Conservation (phyloP, 106 monocot genomes). For the Narthecium ossifragum region DNA sequence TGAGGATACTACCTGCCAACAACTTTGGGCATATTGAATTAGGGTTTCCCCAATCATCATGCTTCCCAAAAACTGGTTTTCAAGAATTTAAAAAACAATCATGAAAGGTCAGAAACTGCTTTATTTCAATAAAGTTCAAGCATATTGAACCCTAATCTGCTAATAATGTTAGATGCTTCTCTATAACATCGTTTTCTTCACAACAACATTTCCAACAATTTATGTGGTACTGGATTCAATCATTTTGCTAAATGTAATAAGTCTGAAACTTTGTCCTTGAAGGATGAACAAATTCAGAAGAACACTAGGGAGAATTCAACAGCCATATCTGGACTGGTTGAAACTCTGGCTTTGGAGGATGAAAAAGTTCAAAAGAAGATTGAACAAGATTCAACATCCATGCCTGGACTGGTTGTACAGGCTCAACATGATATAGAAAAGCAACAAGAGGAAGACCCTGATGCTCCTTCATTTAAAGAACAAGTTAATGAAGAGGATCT, state of each 20-base stretch:
- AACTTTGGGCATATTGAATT: no score
- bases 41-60: no score
- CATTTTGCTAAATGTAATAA: background rate
- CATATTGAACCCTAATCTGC: background rate
- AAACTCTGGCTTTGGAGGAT: background rate
- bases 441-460: background rate
- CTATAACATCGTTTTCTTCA: background rate
- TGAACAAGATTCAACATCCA: background rate
- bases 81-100: no score
- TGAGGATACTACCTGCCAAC: no score
- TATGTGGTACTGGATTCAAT: background rate
- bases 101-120: no score
- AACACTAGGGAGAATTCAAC: background rate
- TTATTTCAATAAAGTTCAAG: background rate
- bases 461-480: slow-evolving; percentile 3
- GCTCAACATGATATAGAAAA: background rate
- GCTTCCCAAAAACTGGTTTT: no score
- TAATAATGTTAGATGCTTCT: no score
- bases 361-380: background rate
- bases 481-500: background rate
- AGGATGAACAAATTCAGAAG: background rate
- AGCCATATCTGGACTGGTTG: background rate
- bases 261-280: background rate
- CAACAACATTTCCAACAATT: background rate
- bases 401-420: slow-evolving; percentile 1